Evolutionary conservation across 208 protist species (phyloP).

Genomic region (Leptomonas pyrrhocoris): DNA sequence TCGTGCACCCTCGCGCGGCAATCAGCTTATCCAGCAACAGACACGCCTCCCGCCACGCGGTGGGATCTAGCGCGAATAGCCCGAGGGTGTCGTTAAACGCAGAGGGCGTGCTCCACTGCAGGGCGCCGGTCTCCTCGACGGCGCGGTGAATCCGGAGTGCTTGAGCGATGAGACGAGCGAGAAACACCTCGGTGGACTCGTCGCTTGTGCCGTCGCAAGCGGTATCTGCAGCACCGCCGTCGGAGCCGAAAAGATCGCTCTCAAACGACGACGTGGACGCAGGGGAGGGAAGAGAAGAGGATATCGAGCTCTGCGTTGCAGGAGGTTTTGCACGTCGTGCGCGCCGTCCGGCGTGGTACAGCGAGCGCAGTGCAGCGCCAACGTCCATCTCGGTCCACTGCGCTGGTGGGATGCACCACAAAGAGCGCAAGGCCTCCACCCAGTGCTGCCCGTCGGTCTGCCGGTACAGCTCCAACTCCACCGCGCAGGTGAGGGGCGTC

Average conservation of each 20-base stretch:
- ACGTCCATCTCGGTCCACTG: slow-evolving; percentile 77
- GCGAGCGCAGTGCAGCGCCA: slow-evolving; percentile 39
- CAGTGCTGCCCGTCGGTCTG: slow-evolving; percentile 35
- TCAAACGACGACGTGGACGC: too few species aligned
- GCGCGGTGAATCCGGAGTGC: slow-evolving; percentile 22
- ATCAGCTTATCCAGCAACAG: slow-evolving; percentile 45
- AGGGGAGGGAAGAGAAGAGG: too few species aligned
- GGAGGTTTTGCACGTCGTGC: background rate
- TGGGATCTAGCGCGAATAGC: slow-evolving; percentile 33
- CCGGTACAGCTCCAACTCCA: slow-evolving; percentile 51
- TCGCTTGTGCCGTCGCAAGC: background rate
- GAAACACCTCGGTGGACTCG: slow-evolving; percentile 5
- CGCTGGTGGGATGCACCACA: slow-evolving; percentile 34
- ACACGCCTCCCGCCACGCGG: slow-evolving; percentile 52
- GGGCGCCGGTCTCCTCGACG: slow-evolving; percentile 10
- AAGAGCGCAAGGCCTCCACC: slow-evolving; percentile 36
- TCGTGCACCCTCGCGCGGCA: background rate
- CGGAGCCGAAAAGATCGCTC: too few species aligned
- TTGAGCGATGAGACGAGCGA: slow-evolving; percentile 22
- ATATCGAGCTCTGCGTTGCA: too few species aligned
- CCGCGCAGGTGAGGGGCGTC: slow-evolving; percentile 34
- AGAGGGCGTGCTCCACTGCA: slow-evolving; percentile 48
- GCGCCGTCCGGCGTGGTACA: slow-evolving; percentile 46
- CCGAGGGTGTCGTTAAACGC: slow-evolving; percentile 69
- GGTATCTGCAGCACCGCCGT: too few species aligned